Evolutionary conservation across 2,329 filamentous ascomycete genomes (phyloP).

Genomic region (Epichloe hybrida): DNA sequence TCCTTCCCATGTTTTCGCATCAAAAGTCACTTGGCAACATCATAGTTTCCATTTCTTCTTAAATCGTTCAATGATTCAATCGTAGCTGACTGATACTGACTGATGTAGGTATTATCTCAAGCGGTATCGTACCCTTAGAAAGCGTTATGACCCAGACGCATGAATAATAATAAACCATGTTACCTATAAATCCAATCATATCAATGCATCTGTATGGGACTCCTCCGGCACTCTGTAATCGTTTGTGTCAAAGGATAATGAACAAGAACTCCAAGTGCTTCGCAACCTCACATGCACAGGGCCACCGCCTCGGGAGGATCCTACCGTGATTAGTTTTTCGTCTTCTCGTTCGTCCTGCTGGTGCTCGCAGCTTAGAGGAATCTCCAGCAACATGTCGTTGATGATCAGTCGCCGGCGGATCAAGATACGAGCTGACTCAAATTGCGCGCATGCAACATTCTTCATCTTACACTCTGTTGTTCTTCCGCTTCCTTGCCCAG

Average conservation of each 20-base stretch:
- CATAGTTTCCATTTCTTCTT: neutral
- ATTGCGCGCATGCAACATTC: neutral
- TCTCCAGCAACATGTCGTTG: neutral
- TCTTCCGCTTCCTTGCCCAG: constrained; percentile 61
- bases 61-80: neutral
- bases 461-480: neutral
- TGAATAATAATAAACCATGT: constrained; percentile 7
- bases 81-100: neutral
- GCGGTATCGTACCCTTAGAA: constrained; percentile 71
- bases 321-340: neutral
- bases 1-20: too few species aligned
- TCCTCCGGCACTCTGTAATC: neutral
- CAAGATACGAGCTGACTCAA: too few species aligned
- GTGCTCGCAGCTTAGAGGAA: neutral
- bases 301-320: neutral
- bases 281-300: constrained; percentile 5
- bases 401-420: neutral
- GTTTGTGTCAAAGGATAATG: neutral
- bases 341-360: neutral
- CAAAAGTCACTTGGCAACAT: neutral
- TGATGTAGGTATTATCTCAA: constrained; percentile 71
- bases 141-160: constrained; percentile 52
- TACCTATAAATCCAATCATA: neutral
- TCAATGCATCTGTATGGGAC: neutral
- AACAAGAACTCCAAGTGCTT: neutral